Percentiles rank a stretch among this genome's conserved stretches.
Evolutionary conservation across 2,329 filamentous ascomycete genomes (phyloP).

Genomic region (Colletotrichum sp.): DNA sequence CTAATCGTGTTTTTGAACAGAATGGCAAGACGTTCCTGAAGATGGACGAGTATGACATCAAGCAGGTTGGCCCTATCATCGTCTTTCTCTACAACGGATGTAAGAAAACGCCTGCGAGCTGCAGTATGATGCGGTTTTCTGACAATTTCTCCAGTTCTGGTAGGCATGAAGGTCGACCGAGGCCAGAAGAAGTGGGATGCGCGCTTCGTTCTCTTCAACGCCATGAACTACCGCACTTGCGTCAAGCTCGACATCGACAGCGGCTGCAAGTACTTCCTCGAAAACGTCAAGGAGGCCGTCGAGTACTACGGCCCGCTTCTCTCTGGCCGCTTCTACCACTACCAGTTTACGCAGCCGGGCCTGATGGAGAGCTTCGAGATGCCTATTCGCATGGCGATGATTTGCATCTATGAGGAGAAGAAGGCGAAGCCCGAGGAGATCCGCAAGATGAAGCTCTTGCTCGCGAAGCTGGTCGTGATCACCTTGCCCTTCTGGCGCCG

Average conservation of each 20-base stretch:
- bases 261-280: conserved; percentile 12
- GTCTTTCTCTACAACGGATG: conserved; percentile 40
- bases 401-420: conserved; percentile 7
- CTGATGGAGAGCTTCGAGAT: conserved; percentile 2
- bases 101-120: conserved; percentile 21
- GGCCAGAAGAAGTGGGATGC: conserved; percentile 26
- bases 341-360: neutral
- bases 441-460: conserved; percentile 6
- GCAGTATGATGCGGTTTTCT: neutral
- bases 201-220: conserved; percentile 35
- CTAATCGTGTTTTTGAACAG: conserved; percentile 21
- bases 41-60: neutral
- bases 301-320: neutral
- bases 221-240: conserved; percentile 36
- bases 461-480: conserved; percentile 1
- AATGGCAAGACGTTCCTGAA: conserved; percentile 27
- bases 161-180: neutral
- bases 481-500: conserved; percentile 13
- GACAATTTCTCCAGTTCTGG: neutral
- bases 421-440: neutral
- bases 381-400: conserved; percentile 7
- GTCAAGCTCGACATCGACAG: conserved; percentile 29
- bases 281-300: neutral
- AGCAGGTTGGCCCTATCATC: conserved; percentile 26
- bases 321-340: conserved; percentile 5